A percentile compares a stretch with the other conserved stretches of the same genome.
phyloP scores from a whole-genome alignment of 164 flowering plant genomes.

The Macadamia tetraphylla region DNA sequence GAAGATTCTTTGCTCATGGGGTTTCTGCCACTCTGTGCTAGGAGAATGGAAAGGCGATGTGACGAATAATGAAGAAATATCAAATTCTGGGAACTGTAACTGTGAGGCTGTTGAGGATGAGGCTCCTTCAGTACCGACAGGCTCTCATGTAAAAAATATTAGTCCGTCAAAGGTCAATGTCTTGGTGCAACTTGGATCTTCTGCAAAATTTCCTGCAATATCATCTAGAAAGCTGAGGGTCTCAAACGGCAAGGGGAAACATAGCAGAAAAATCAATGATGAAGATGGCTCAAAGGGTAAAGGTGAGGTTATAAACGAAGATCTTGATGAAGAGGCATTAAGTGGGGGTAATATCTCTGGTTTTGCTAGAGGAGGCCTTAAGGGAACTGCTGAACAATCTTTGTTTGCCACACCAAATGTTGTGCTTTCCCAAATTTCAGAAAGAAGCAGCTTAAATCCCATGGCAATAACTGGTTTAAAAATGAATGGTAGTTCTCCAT shows the following conservation, averaged over 20 bases:
- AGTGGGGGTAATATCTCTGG: background rate
- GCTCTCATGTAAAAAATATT: background rate
- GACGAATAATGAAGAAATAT: background rate
- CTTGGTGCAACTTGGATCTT: background rate
- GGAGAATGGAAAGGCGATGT: background rate
- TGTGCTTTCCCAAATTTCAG: background rate
- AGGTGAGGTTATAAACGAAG: too few species aligned
- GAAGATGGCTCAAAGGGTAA: too few species aligned
- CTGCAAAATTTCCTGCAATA: too few species aligned
- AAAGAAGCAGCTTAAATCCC: background rate
- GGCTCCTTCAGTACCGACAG: background rate
- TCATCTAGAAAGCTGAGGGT: too few species aligned
- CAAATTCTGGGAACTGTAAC: background rate
- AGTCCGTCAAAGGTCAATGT: background rate
- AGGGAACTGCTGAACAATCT: slow-evolving; percentile 3
- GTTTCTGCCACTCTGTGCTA: background rate
- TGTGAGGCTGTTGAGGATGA: background rate
- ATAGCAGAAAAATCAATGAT: too few species aligned
- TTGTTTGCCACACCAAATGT: background rate
- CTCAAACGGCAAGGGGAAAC: too few species aligned
- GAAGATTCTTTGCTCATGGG: background rate
- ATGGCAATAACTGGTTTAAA: background rate
- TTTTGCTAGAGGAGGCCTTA: background rate
- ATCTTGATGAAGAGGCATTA: background rate
- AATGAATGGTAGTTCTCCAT: background rate